phyloP scores from a whole-genome alignment of 768 basidiomycete genomes.

The Fomitopsis serialis region DNA sequence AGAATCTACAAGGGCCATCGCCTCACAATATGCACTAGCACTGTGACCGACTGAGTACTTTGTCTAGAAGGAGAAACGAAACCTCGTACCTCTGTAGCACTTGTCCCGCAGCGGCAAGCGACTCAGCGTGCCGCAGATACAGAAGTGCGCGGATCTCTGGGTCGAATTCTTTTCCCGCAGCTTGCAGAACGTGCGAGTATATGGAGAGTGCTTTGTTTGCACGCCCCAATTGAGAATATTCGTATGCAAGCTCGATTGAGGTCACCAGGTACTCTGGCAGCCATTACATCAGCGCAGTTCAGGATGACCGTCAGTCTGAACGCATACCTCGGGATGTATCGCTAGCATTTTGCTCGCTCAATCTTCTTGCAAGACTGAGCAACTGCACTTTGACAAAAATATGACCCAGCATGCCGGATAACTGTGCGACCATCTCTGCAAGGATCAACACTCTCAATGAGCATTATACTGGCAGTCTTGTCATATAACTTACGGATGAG shows the following conservation, averaged over 20 bases:
- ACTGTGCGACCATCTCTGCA: constrained; percentile 48
- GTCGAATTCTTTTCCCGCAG: constrained; percentile 41
- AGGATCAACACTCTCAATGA: neutral
- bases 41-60: constrained; percentile 22
- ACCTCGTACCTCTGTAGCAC: constrained; percentile 48
- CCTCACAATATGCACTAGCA: constrained; percentile 55
- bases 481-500: constrained; percentile 46
- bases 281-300: constrained; percentile 25
- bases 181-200: constrained; percentile 50
- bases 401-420: constrained; percentile 69
- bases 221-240: constrained; percentile 78
- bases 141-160: constrained; percentile 50
- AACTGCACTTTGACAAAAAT: constrained; percentile 60
- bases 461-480: neutral
- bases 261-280: constrained; percentile 61
- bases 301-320: constrained; percentile 11
- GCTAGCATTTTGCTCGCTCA: constrained; percentile 47
- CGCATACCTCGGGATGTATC: constrained; percentile 14
- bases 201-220: constrained; percentile 57
- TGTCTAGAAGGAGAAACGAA: neutral
- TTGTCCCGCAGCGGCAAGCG: constrained; percentile 55
- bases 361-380: constrained; percentile 55
- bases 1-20: constrained; percentile 39
- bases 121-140: constrained; percentile 62
- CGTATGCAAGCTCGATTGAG: constrained; percentile 71